Base-by-base conservation (phyloP, 2,329 filamentous ascomycete species). In the Colletotrichum sp. region DNA sequence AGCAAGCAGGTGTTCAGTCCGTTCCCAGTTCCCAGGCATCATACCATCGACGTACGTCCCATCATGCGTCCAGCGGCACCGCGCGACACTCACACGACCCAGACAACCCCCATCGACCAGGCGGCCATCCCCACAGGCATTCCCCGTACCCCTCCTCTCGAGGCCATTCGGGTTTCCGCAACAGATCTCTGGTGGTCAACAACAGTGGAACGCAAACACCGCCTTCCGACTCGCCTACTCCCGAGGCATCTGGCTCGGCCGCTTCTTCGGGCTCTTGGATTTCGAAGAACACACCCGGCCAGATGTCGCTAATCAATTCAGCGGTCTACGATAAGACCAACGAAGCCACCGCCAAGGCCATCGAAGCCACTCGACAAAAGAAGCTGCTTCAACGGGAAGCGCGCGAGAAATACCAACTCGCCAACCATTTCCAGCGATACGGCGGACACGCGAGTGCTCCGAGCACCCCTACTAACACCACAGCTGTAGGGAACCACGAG, bases 291-390 rank as follows among this genome's bases (percentile, higher is more conserved):
- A 93, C 89, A 66, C 94, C 94, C 82, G 93, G 94, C 66, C 94
- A 96, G 82, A 91, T 94, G 82, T 95, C 98, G 83, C 87, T 98
- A 55, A 97, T 98, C 84, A 98, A 96, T 82, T 91, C 93, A 25
- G 91, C 91, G 19, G 91, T 96, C 2, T 97, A 94, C 82, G 93
- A 96, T 78, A 93, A 95, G 82, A 93, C 95, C 76, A 88, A 90
- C 13, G 91, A 94, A 81, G 90, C 90, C 34, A 91, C 94, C 60
- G 87, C 91, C 12, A 93, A 92, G 80, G 94, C 93, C 13, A 94
- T 96, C 59, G 93, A 95, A 78, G 91, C 94, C 80, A 94, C 92
- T 3, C 88, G 91, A 16, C 87, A 89, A 76, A 88, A 90, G 71
- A 92, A 91, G 78, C 85, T 91, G 63, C 86, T 87, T 25, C 84